Conservation (phyloP, 2,329 filamentous ascomycete genomes). For the Magnaporthiopsis poae region DNA sequence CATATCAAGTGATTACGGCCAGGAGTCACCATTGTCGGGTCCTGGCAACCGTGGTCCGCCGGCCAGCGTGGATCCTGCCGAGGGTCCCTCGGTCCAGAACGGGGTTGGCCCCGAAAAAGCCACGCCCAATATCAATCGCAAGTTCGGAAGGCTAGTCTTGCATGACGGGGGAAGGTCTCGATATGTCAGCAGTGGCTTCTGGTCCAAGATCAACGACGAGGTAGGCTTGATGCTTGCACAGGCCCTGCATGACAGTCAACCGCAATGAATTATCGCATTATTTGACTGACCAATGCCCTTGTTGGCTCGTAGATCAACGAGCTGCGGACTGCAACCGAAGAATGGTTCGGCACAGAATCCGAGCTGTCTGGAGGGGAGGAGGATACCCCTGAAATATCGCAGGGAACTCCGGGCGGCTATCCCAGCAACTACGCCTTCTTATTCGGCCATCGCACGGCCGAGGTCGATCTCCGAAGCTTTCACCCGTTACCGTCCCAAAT, state of each 20-base stretch:
- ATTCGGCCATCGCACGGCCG: slow-evolving; percentile 62
- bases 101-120: not conserved
- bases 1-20: not conserved
- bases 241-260: not conserved
- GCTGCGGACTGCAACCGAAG: slow-evolving; percentile 40
- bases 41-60: slow-evolving; percentile 13
- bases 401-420: slow-evolving; percentile 21
- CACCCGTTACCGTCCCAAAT: slow-evolving; percentile 60
- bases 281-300: slow-evolving; percentile 12
- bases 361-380: slow-evolving; percentile 53
- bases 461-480: slow-evolving; percentile 53
- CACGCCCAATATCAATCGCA: slow-evolving; percentile 33
- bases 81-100: slow-evolving; percentile 9
- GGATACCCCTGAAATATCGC: slow-evolving; percentile 32
- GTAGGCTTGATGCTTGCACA: slow-evolving; percentile 27
- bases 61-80: slow-evolving; percentile 13
- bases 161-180: slow-evolving; percentile 58
- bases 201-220: slow-evolving; percentile 67
- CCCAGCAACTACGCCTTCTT: slow-evolving; percentile 59
- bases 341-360: slow-evolving; percentile 42
- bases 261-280: slow-evolving; percentile 1
- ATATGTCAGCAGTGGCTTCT: slow-evolving; percentile 70
- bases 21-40: not conserved
- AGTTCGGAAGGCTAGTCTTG: slow-evolving; percentile 60
- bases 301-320: slow-evolving; percentile 26